phyloP scores from a whole-genome alignment of 2,329 filamentous ascomycete species.

The Apiospora koreana region DNA sequence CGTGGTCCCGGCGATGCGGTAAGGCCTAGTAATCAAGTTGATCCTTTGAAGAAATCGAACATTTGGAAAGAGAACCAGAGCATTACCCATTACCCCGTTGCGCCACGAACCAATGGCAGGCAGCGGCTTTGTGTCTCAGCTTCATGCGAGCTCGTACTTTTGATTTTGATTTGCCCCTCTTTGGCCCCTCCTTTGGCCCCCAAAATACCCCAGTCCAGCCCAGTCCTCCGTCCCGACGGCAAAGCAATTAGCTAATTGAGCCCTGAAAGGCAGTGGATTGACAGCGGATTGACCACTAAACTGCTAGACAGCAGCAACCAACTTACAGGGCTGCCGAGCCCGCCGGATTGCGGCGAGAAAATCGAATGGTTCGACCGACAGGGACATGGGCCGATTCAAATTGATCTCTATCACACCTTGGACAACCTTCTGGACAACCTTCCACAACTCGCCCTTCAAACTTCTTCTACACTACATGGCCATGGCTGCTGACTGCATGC shows the following conservation, averaged over 20 bases:
- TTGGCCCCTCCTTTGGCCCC: background rate
- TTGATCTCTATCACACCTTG: too few species aligned
- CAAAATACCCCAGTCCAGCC: too few species aligned
- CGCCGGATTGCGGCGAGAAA: constrained; percentile 7
- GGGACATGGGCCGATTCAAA: background rate
- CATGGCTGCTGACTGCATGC: background rate
- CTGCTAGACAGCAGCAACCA: background rate
- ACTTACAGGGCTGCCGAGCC: background rate
- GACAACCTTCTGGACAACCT: too few species aligned
- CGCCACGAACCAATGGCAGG: constrained; percentile 1
- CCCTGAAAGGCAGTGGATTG: too few species aligned
- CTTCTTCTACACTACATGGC: background rate
- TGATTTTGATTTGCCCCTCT: background rate
- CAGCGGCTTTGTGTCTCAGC: background rate
- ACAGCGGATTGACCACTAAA: too few species aligned
- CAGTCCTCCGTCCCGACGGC: background rate
- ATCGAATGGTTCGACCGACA: background rate
- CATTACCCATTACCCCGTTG: too few species aligned
- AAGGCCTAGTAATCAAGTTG: background rate
- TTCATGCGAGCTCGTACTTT: background rate
- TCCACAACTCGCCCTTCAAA: too few species aligned
- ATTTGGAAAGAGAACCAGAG: background rate
- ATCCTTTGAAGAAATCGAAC: background rate
- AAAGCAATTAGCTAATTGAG: background rate
- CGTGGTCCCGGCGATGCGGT: background rate